Evolutionary conservation across 139 green algal genomes (phyloP).

Genomic region (Volvox africanus): DNA sequence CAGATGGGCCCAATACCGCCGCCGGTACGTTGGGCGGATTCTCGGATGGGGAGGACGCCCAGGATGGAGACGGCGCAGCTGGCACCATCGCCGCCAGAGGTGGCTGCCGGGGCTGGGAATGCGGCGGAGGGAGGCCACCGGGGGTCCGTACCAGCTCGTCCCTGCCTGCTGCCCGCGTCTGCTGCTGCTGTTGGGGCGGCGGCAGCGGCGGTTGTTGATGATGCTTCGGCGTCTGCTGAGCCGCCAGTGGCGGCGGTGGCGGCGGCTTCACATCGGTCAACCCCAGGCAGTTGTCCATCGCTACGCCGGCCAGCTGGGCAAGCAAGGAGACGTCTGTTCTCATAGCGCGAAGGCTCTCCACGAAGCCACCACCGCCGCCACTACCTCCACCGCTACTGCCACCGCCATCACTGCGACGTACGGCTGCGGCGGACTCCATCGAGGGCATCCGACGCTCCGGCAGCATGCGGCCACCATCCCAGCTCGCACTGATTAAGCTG

Average conservation of each 20-base stretch:
- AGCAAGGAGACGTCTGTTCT: background rate
- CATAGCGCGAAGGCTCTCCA: slow-evolving; percentile 1
- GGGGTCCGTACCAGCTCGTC: no score
- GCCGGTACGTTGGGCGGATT: no score
- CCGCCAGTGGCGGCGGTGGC: no score
- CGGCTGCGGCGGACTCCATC: background rate
- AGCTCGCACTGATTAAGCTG: slow-evolving; percentile 2
- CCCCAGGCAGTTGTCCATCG: slow-evolving; percentile 9
- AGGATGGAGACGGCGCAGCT: no score
- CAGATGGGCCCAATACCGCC: no score
- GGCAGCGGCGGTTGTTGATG: background rate
- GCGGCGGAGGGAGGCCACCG: no score
- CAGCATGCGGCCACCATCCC: background rate
- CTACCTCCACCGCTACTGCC: background rate
- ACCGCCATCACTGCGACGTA: background rate
- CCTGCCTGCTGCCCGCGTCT: no score
- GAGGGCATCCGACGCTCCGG: background rate
- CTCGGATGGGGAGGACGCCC: no score
- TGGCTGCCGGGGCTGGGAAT: background rate
- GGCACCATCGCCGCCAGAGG: background rate
- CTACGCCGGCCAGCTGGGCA: background rate
- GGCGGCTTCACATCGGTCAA: background rate
- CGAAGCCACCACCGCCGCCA: background rate
- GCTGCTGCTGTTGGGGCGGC: background rate
- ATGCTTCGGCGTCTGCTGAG: background rate